Evolutionary conservation across 352 stramenopile genomes (phyloP), one percentile per base, ranked within the genome.

Genomic region (Plasmopara halstedii): DNA sequence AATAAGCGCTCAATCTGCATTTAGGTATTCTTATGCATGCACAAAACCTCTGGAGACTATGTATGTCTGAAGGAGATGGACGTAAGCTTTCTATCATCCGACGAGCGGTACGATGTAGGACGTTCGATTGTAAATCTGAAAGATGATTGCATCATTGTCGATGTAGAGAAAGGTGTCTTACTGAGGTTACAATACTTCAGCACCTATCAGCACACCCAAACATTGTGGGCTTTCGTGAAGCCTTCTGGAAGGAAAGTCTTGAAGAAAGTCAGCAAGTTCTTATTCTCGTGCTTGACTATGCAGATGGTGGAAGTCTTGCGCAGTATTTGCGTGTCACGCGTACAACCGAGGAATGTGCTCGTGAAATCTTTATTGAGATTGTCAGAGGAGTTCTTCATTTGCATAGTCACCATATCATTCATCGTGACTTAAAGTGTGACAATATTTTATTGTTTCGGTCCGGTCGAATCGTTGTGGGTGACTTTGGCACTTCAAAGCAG

Each of bases 381-480:
- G 76, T 76, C 14, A 54, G 88, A 8, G 95, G 93, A 2, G 81
- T 99, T 9, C 53, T 75, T 6, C 79, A 84, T 48, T 45, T 94
- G 17, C 80, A 93, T 26, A 31, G 38, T 0, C 47, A 67, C 4
- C 45, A 62, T 36, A 57, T 90, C 39, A 58, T 88, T 1, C 91
- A 95, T 51, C 83, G 86, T 15, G 86, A 96, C 42, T 62, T 96
- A 15, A 95, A 96, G 61, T 65, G 72, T 25, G 75, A 88, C 39
- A 95, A 95, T 46, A 46, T 94, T 0, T 82, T 96, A 37, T 53
- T 89, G 10, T 85, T 96, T 56, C 38, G 46, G 0, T 46, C 36
- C 1, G 88, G 89, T 34, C 96, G 95, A 44, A 58, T 77, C 6
- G 71, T 85, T n/a, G 48, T 93, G 1, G 77, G 74, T 3, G 81